Evolutionary conservation across 2,329 filamentous ascomycete genomes (phyloP).

Genomic region (Mycosphaerella arachidis): DNA sequence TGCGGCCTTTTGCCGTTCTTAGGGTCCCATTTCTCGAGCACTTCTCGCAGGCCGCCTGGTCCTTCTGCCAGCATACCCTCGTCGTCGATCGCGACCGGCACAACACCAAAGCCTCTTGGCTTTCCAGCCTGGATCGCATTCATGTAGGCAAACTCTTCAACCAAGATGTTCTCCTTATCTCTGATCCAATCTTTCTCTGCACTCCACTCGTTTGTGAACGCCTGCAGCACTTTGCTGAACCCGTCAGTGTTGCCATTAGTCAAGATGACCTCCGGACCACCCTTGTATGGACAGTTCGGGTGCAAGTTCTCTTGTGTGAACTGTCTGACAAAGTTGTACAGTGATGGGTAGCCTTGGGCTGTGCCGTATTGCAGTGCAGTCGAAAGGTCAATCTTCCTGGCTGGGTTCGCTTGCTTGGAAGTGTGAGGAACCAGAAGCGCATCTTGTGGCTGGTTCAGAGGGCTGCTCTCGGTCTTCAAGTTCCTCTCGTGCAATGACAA

Average conservation of each 20-base stretch:
- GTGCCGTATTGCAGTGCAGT: slow-evolving; percentile 83
- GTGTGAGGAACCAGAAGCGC: slow-evolving; percentile 67
- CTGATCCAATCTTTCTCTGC: slow-evolving; percentile 61
- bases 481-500: slow-evolving; percentile 12
- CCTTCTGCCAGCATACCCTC: slow-evolving; percentile 75
- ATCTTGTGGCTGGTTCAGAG: slow-evolving; percentile 33
- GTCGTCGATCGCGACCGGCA: slow-evolving; percentile 69
- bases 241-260: slow-evolving; percentile 84
- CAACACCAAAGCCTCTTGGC: slow-evolving; percentile 68
- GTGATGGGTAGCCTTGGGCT: slow-evolving; percentile 74
- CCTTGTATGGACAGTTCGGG: slow-evolving; percentile 72
- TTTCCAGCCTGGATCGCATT: slow-evolving; percentile 64
- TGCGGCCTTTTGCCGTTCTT: slow-evolving; percentile 70
- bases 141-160: slow-evolving; percentile 77
- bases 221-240: slow-evolving; percentile 70
- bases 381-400: slow-evolving; percentile 71
- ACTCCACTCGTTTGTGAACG: slow-evolving; percentile 72
- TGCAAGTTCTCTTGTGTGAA: slow-evolving; percentile 74
- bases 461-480: slow-evolving; percentile 23
- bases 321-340: slow-evolving; percentile 72
- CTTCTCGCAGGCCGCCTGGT: slow-evolving; percentile 67
- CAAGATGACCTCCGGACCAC: slow-evolving; percentile 71
- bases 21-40: slow-evolving; percentile 78
- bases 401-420: slow-evolving; percentile 53
- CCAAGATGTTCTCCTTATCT: slow-evolving; percentile 71